A percentile compares a stretch with the other conserved stretches of the same genome.
These are phyloP conservation scores for Fusarium ramigenum DNA, from an alignment of 2,329 filamentous ascomycete genomes.

Conservation along the genomic window DNA sequence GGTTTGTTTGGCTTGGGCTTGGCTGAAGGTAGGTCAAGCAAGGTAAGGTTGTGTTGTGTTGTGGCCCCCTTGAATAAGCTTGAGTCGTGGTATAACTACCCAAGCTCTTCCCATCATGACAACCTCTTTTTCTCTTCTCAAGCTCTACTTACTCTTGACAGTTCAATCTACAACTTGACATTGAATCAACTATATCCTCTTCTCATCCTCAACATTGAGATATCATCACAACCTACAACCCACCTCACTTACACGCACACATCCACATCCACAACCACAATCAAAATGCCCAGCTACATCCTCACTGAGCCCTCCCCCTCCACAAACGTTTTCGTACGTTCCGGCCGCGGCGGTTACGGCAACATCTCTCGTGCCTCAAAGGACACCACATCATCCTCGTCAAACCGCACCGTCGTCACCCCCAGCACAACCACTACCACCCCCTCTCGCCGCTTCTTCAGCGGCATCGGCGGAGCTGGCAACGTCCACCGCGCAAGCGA, in stretches of 20 bases:
- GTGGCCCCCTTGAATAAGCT: slow-evolving; percentile 1
- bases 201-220: background rate
- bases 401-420: slow-evolving; percentile 59
- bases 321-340: slow-evolving; percentile 54
- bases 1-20: background rate
- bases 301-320: slow-evolving; percentile 47
- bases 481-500: slow-evolving; percentile 63
- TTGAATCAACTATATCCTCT: background rate
- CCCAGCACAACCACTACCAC: slow-evolving; percentile 45
- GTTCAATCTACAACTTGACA: background rate
- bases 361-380: slow-evolving; percentile 63
- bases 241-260: slow-evolving; percentile 19
- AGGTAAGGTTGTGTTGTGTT: background rate
- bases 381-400: slow-evolving; percentile 49
- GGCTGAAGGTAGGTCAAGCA: slow-evolving; percentile 24
- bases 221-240: background rate
- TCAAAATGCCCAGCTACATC: slow-evolving; percentile 47
- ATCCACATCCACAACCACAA: background rate
- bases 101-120: slow-evolving; percentile 32
- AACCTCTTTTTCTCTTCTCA: slow-evolving; percentile 14
- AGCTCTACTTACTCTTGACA: slow-evolving; percentile 5
- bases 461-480: slow-evolving; percentile 73
- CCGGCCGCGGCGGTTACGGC: slow-evolving; percentile 65
- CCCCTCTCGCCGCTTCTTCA: slow-evolving; percentile 64
- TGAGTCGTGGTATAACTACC: slow-evolving; percentile 38